These are phyloP conservation scores for Alternaria postmessia DNA, from an alignment of 2,329 filamentous ascomycete genomes.

Conservation along the genomic window DNA sequence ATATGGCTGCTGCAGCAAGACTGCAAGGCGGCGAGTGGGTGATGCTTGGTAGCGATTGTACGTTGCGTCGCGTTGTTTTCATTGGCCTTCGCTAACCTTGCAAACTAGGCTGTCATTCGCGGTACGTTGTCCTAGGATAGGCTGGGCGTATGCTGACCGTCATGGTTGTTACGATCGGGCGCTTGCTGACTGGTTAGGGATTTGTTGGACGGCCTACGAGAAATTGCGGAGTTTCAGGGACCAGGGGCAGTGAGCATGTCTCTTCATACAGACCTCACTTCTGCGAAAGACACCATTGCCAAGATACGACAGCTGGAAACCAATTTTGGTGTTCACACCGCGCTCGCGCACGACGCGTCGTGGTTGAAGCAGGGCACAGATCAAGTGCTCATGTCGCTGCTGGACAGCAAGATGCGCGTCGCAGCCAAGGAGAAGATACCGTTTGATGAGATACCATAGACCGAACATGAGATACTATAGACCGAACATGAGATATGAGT, in stretches of 20 bases:
- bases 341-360: constrained; percentile 41
- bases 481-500: neutral
- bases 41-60: constrained; percentile 45
- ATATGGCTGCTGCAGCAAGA: constrained; percentile 48
- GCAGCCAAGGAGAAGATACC: constrained; percentile 34
- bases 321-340: constrained; percentile 35
- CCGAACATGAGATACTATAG: neutral
- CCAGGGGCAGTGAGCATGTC: constrained; percentile 33
- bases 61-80: neutral
- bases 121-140: constrained; percentile 20
- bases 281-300: constrained; percentile 38
- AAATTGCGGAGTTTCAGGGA: constrained; percentile 39
- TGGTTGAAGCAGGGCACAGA: constrained; percentile 41
- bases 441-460: constrained; percentile 18
- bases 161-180: neutral
- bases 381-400: constrained; percentile 38
- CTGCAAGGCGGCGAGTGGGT: constrained; percentile 40
- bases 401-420: constrained; percentile 35
- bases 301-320: constrained; percentile 38
- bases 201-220: constrained; percentile 37
- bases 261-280: constrained; percentile 36
- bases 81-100: neutral
- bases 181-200: constrained; percentile 27
- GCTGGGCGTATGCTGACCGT: neutral
- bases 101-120: constrained; percentile 38